phyloP scores from a whole-genome alignment of 352 stramenopile species.

The Phytopythium helicoides region DNA sequence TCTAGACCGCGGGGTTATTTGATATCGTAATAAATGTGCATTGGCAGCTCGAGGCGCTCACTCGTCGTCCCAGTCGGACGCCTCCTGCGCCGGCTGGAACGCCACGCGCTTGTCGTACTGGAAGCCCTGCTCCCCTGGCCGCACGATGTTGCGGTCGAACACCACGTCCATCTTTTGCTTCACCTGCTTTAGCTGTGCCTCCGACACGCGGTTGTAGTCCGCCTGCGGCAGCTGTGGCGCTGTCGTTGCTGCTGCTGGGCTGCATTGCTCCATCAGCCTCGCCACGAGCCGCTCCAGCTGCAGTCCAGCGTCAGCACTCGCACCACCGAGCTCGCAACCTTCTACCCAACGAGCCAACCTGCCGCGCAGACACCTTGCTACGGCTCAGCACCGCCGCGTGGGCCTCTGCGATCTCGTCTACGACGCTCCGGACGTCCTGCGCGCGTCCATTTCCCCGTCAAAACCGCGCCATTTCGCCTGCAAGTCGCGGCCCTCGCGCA shows the following conservation, averaged over 20 bases:
- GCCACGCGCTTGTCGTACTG: conserved; percentile 69
- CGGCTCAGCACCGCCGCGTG: conserved; percentile 39
- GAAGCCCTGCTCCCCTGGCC: conserved; percentile 50
- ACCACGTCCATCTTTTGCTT: conserved; percentile 73
- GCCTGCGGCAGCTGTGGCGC: conserved; percentile 39
- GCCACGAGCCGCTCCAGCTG: conserved; percentile 51
- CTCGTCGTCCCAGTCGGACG: conserved; percentile 64
- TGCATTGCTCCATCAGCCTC: conserved; percentile 30
- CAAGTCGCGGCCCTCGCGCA: conserved; percentile 2
- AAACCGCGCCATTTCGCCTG: neutral
- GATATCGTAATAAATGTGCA: conserved; percentile 24
- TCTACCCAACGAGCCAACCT: no score
- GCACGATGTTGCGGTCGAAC: conserved; percentile 61
- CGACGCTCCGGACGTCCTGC: conserved; percentile 30
- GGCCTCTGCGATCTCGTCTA: conserved; percentile 32
- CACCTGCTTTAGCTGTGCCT: conserved; percentile 62
- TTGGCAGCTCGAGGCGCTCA: conserved; percentile 9
- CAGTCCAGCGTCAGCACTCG: neutral
- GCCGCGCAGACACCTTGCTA: conserved; percentile 35
- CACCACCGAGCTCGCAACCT: neutral
- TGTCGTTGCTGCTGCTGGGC: conserved; percentile 1
- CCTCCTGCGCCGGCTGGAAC: conserved; percentile 41
- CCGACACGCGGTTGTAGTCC: conserved; percentile 79
- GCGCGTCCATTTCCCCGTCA: neutral
- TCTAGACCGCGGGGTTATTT: conserved; percentile 47